A percentile compares a stretch with the other conserved stretches of the same genome.
phyloP scores from a whole-genome alignment of 2,329 filamentous ascomycete species.

The Ceratocystis ficicola region DNA sequence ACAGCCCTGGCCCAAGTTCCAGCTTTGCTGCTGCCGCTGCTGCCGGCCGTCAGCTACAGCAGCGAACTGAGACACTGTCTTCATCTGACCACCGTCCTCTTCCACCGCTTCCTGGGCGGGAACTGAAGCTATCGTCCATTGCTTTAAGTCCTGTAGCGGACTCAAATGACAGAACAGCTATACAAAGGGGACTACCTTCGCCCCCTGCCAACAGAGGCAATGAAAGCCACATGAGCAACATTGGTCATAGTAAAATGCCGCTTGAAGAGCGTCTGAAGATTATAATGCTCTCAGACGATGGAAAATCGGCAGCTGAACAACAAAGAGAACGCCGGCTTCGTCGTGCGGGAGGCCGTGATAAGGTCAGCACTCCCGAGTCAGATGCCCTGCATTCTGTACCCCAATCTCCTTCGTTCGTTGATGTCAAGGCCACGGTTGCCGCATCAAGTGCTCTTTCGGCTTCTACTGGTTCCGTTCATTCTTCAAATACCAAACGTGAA shows the following conservation, averaged over 20 bases:
- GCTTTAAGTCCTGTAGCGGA: constrained; percentile 26
- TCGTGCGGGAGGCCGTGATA: constrained; percentile 45
- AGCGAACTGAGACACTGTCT: constrained; percentile 58
- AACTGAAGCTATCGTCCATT: constrained; percentile 25
- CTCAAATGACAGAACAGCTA: constrained; percentile 54
- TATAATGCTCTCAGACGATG: constrained; percentile 72
- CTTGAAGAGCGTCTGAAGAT: constrained; percentile 75
- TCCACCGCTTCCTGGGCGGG: constrained; percentile 63
- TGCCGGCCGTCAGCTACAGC: constrained; percentile 43
- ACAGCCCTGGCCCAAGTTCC: constrained; percentile 53
- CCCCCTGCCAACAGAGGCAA: constrained; percentile 61
- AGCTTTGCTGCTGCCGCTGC: constrained; percentile 31
- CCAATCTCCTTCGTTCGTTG: constrained; percentile 8
- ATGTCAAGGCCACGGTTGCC: constrained; percentile 13
- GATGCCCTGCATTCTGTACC: constrained; percentile 16
- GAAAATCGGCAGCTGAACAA: constrained; percentile 49
- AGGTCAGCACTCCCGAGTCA: constrained; percentile 21
- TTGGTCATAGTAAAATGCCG: constrained; percentile 64
- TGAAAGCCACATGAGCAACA: constrained; percentile 54
- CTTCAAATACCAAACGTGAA: constrained; percentile 35
- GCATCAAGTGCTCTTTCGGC: constrained; percentile 11
- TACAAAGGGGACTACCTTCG: constrained; percentile 57
- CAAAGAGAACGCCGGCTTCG: constrained; percentile 59
- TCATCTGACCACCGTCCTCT: constrained; percentile 74
- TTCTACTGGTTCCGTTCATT: constrained; percentile 11